Base-by-base conservation (phyloP, 352 stramenopile genomes). In the Pythium angustatum region DNA sequence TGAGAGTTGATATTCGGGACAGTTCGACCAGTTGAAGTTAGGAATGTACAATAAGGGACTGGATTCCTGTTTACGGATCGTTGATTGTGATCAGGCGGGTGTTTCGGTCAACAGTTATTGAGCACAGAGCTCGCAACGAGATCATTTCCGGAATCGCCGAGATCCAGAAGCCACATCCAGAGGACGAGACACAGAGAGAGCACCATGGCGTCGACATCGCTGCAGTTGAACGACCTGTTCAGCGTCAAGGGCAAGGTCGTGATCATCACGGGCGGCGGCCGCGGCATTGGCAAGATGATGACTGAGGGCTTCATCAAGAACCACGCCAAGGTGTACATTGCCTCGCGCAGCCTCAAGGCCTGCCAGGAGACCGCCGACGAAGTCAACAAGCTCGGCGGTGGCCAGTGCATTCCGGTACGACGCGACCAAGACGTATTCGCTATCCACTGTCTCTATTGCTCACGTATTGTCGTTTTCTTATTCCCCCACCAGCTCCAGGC, bases 271-370 rank as follows among this genome's bases (percentile, higher is more conserved):
- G 96, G 96, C 56, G 95, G 96, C 43, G 94, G 87, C 33, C 80
- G 91, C 40, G 96, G 96, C 36, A 98, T 99, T 71, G 96, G 96
- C 52, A 85, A 90, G 58, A 98, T 98, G 94, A 98, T 99, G 64
- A 92, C 95, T 50, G 88, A 96, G 63, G 91, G 90, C 15, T 98
- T 98, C 73, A 83, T 94, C 22, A 69, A 82, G 45, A 97, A 97
- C 59, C 88, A 91, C 58, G 93, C 93, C 51, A 98, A 91, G 64
- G 96, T 99, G 10, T 90, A 98, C 58, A 86, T 99, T 40, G 93
- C 90, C 0, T 96, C 82, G 54, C 88, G 92, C 40, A 89, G 88
- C 61, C 71, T 89, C 62, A 86, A 93, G 43, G 85, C 80, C n/a
- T 97, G 85, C 62, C 48, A 83, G 36, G 65, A 84, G 34, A 89